Percentiles rank a stretch among this genome's conserved stretches.
These are phyloP conservation scores for Panaeolus papilionaceus DNA, from an alignment of 768 basidiomycete species.

Conservation along the genomic window DNA sequence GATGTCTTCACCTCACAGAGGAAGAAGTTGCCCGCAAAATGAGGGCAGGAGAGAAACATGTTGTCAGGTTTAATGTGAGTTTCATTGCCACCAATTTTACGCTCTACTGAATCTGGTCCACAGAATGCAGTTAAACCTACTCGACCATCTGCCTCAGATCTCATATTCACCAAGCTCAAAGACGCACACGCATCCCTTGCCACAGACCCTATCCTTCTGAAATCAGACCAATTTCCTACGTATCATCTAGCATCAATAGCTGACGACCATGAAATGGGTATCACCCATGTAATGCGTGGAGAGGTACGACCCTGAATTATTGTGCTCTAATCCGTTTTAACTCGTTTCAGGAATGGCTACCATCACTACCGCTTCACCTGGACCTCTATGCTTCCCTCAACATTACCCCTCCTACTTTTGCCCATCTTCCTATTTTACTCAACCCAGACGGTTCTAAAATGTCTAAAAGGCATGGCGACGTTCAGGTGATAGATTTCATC, in stretches of 20 bases:
- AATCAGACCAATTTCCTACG: slow-evolving; percentile 92
- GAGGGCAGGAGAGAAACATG: slow-evolving; percentile 75
- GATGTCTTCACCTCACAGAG: slow-evolving; percentile 84
- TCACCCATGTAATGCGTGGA: slow-evolving; percentile 94
- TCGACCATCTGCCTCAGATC: slow-evolving; percentile 59
- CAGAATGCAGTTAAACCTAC: slow-evolving; percentile 66
- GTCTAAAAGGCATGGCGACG: slow-evolving; percentile 93
- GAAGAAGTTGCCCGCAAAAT: slow-evolving; percentile 84
- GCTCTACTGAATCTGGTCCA: slow-evolving; percentile 6
- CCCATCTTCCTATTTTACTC: slow-evolving; percentile 88
- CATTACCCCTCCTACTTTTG: slow-evolving; percentile 79
- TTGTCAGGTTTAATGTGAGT: slow-evolving; percentile 89
- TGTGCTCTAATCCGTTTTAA: slow-evolving; percentile 1
- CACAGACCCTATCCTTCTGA: slow-evolving; percentile 91
- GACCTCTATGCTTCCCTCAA: slow-evolving; percentile 85
- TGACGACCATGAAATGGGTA: slow-evolving; percentile 95
- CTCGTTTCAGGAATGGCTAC: slow-evolving; percentile 85
- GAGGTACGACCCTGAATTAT: slow-evolving; percentile 61
- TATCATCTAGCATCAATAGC: slow-evolving; percentile 97
- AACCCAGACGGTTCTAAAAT: slow-evolving; percentile 94
- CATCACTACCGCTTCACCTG: slow-evolving; percentile 90
- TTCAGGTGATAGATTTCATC: slow-evolving; percentile 85
- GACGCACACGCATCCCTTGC: slow-evolving; percentile 81
- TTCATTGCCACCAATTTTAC: neutral
- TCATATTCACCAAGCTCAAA: slow-evolving; percentile 77